Evolutionary conservation across 257 asterid genomes (phyloP).

Genomic region (Nicotiana knightiana): DNA sequence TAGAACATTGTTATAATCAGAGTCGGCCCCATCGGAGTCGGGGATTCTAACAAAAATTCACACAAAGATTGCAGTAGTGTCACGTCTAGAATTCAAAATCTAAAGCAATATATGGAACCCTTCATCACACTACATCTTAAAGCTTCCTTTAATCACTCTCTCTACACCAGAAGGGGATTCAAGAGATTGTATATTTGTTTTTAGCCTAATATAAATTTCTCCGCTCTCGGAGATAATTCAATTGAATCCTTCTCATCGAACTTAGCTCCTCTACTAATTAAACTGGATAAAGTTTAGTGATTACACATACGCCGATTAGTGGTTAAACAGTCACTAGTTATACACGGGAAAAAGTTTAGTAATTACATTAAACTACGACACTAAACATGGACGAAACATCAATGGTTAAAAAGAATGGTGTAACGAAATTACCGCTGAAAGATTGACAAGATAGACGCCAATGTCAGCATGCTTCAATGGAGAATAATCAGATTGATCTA

Average conservation of each 20-base stretch:
- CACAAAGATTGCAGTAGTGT: not conserved
- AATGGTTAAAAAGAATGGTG: not conserved
- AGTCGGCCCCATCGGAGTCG: too few relatives aligned
- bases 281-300: not conserved
- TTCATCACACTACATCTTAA: not conserved
- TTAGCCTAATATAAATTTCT: too few relatives aligned
- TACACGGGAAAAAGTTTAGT: not conserved
- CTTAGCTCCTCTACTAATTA: not conserved
- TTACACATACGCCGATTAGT: not conserved
- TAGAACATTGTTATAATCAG: too few relatives aligned
- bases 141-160: not conserved
- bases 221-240: not conserved
- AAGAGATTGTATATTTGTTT: too few relatives aligned
- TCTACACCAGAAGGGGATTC: too few relatives aligned
- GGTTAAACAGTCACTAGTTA: not conserved
- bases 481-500: slow-evolving; percentile 49
- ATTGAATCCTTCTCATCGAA: not conserved
- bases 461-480: slow-evolving; percentile 49
- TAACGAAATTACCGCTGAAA: slow-evolving; percentile 48
- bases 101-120: not conserved
- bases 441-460: slow-evolving; percentile 67
- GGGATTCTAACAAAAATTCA: not conserved
- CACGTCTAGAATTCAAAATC: not conserved
- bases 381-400: not conserved
- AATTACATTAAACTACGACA: not conserved